Evolutionary conservation across 1,139 yeast genomes (phyloP), one percentile per base, ranked within the genome.

Genomic region (Protomyces inouyei): DNA sequence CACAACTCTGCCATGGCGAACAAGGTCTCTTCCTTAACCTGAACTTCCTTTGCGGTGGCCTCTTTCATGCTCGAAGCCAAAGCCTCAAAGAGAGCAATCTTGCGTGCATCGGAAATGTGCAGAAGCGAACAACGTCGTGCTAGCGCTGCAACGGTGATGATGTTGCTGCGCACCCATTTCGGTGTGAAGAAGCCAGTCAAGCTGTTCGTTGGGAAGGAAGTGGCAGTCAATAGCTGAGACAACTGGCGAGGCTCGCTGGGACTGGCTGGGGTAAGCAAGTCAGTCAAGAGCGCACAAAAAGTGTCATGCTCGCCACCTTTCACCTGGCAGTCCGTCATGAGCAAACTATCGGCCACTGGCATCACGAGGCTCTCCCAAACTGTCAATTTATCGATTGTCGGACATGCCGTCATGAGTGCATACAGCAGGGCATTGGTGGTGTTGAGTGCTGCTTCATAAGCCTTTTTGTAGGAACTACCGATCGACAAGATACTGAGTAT

Each of bases 11-110:
- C 56, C n/a, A 65, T 56, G 16, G 67, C 64, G n/a, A 37, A 46
- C 55, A 54, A 55, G 5, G 66, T 57, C 16, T 63, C 67, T 14
- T 53, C 55, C n/a, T 60, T 55, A 28, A 60, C 54, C 51, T 57
- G 60, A 32, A 65, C 55, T 46, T 64, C 66, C 52, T 65, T 65
- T 3, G 57, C 60, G 25, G 64, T 46, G 8, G 66, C 67, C 35
- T 23, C 43, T 23, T 57, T 25, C 38, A 65, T 36, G 23, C 52
- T 38, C 36, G n/a, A 51, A 28, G 53, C 55, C 35, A 59, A 38
- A 12, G 52, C 52, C 25, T 23, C n/a, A 57, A 60, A 65, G 18
- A 65, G 46, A 14, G 23, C n/a, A n/a, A 51, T 16, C 40, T 55
- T 59, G 32, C 48, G 18, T 3, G 36, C 36, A 21, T n/a, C 36